Evolutionary conservation across 257 asterid species (phyloP), one percentile per base, ranked within the genome.

Genomic region (Rehmannia glutinosa): DNA sequence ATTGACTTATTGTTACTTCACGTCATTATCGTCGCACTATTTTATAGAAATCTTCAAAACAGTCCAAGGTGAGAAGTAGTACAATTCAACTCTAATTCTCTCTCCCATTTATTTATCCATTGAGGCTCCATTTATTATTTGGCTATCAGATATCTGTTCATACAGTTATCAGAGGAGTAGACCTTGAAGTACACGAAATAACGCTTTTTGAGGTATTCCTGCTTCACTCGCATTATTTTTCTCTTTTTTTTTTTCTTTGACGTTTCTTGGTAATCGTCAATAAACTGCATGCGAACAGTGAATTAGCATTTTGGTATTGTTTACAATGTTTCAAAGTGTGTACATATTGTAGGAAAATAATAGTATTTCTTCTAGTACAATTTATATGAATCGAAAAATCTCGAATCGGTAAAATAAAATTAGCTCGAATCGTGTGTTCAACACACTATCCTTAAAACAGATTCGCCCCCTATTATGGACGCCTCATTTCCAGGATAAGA

Each of bases 1-100:
- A 74, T 41, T 59, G 38, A n/a, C n/a, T n/a, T n/a, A n/a, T n/a
- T n/a, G n/a, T 49, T 0, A 6, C 28, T 73, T 73, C 63, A 38
- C 59, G 72, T 73, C 64, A 16, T 3, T 19, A 38, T 54, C 52
- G 49, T 39, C 43, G 12, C 15, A 24, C 9, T 17, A 25, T 38
- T 70, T 16, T 12, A 42, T 58, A 9, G 61, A 52, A 60, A 59
- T 41, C 30, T 33, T 25, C 68, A 62, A 53, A 74, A 62, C 23
- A 60, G 62, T 58, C 73, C 78, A 66, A 52, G 47, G 8, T 51
- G 8, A 36, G 17, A 39, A 21, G 63, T 28, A 24, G 39, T 27
- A 1, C 49, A 51, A 56, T 50, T 8, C 35, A 15, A n/a, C n/a
- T n/a, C n/a, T n/a, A n/a, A n/a, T n/a, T n/a, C n/a, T n/a, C n/a